Evolutionary conservation across 129 eudicot genomes (phyloP).

Genomic region (Arctium lappa): DNA sequence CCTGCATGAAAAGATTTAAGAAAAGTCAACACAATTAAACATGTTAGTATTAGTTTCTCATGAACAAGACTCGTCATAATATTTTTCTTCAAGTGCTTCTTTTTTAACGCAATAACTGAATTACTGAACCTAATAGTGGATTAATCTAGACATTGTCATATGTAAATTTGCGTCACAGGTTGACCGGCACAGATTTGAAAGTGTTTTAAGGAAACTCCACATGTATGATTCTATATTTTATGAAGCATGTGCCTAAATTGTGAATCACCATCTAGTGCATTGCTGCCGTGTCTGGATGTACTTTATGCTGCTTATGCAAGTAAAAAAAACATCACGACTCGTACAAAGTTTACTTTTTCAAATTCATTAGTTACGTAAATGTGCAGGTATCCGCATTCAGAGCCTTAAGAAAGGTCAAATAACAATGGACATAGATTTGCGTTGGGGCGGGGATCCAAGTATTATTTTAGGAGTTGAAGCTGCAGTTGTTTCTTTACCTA

Average conservation of each 20-base stretch:
- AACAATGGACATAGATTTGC: slow-evolving; percentile 94
- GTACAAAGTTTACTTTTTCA: not conserved
- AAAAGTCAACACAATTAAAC: not conserved
- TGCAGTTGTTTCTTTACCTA: slow-evolving; percentile 85
- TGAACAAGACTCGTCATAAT: not conserved
- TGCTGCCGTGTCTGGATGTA: not conserved
- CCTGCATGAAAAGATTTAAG: not conserved
- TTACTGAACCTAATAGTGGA: not conserved
- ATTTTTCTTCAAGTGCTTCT: not conserved
- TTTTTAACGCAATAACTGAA: not conserved
- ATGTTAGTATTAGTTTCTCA: not conserved
- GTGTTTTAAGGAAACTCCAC: not conserved
- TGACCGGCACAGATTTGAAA: not conserved
- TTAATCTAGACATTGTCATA: not conserved
- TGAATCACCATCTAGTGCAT: not conserved
- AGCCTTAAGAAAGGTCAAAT: slow-evolving; percentile 95
- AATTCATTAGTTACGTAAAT: slow-evolving; percentile 16
- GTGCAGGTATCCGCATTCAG: slow-evolving; percentile 95
- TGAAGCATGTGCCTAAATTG: not conserved
- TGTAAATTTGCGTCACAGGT: not conserved
- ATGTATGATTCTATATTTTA: not conserved
- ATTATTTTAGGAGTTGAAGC: slow-evolving; percentile 88
- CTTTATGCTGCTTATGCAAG: not conserved
- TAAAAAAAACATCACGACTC: not conserved
- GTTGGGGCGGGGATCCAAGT: slow-evolving; percentile 99